A percentile compares a stretch with the other conserved stretches of the same genome.
phyloP scores from a whole-genome alignment of 148 eudicot species.

The Hydrangea macrophylla region DNA sequence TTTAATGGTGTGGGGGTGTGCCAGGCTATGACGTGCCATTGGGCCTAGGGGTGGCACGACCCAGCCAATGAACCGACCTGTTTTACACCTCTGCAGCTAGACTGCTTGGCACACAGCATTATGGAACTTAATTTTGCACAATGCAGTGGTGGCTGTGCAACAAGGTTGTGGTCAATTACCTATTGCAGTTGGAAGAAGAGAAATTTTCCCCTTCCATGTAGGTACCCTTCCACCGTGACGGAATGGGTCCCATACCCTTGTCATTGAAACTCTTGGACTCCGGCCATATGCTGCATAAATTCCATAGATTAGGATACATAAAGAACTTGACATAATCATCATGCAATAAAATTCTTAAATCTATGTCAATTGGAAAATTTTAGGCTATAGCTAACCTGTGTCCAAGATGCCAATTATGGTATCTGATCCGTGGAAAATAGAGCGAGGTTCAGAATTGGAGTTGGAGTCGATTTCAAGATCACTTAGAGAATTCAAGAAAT shows the following conservation, averaged over 20 bases:
- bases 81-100: no score
- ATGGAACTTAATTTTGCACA: no score
- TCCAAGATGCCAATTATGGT: slow-evolving; percentile 65
- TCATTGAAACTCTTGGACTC: slow-evolving; percentile 73
- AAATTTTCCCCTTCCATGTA: slow-evolving; percentile 56
- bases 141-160: no score
- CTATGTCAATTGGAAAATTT: background rate
- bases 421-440: slow-evolving; percentile 28
- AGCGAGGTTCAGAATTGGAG: slow-evolving; percentile 6
- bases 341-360: background rate
- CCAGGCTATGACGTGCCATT: no score
- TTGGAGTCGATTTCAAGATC: slow-evolving; percentile 22
- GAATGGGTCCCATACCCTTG: slow-evolving; percentile 52
- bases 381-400: slow-evolving; percentile 42
- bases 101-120: no score
- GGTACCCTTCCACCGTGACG: slow-evolving; percentile 67
- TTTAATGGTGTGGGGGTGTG: no score
- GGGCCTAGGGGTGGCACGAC: no score
- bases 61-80: no score
- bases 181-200: slow-evolving; percentile 54
- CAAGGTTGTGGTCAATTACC: slow-evolving; percentile 23
- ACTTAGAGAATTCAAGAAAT: slow-evolving; percentile 51
- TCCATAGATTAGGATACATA: background rate
- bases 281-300: slow-evolving; percentile 69
- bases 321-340: background rate